Evolutionary conservation across 345 rosid genomes (phyloP).

Genomic region (Draba incana): DNA sequence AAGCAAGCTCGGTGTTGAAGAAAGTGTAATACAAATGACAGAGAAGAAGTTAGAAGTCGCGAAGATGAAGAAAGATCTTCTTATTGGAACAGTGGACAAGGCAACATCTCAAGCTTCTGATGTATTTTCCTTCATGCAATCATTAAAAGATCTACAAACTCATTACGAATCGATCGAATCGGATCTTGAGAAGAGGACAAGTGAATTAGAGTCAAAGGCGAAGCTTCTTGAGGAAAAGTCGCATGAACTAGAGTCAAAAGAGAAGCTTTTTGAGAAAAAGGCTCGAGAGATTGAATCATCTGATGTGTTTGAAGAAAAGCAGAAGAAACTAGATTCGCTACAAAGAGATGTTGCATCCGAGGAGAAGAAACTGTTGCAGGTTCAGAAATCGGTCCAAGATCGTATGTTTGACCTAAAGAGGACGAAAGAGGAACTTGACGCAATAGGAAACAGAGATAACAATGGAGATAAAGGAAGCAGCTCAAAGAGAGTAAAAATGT

Average conservation of each 20-base stretch:
- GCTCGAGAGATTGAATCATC: slow-evolving; percentile 3
- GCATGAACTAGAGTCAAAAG: not conserved
- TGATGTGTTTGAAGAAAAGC: not conserved
- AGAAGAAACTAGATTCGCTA: not conserved
- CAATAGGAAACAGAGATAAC: not conserved
- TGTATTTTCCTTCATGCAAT: slow-evolving; percentile 15
- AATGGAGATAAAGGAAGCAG: not conserved
- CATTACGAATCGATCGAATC: not conserved
- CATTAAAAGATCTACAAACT: not conserved
- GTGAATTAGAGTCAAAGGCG: slow-evolving; percentile 2
- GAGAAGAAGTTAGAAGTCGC: not conserved
- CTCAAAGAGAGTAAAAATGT: slow-evolving; percentile 9
- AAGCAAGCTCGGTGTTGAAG: slow-evolving; percentile 16
- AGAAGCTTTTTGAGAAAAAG: not conserved
- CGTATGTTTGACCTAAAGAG: not conserved
- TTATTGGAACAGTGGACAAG: not conserved
- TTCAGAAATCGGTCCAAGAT: not conserved
- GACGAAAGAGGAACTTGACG: not conserved
- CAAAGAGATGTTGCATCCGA: not conserved
- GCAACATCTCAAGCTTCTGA: slow-evolving; percentile 6
- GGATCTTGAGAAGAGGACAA: slow-evolving; percentile 19
- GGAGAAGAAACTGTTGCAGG: not conserved
- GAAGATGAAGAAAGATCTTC: slow-evolving; percentile 18
- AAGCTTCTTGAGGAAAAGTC: slow-evolving; percentile 8
- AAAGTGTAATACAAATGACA: slow-evolving; percentile 4